Evolutionary conservation across 2,329 filamentous ascomycete genomes (phyloP).

Genomic region (Aspergillus latus): DNA sequence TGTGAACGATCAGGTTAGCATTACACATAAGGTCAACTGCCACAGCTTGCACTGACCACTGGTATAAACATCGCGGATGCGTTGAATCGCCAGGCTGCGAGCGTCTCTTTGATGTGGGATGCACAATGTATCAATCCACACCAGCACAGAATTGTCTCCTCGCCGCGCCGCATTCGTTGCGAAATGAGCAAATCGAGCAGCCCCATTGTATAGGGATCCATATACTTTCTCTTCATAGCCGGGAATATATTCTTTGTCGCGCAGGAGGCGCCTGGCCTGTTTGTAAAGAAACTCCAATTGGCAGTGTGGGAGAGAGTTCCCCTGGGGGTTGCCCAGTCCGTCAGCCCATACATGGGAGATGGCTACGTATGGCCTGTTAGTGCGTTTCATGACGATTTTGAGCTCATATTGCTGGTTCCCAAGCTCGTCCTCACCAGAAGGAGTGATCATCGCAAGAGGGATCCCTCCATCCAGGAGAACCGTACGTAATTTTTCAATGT

Average conservation of each 20-base stretch:
- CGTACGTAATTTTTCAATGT: background rate
- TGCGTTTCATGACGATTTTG: background rate
- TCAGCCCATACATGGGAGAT: constrained; percentile 4
- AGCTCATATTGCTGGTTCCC: background rate
- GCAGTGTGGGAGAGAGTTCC: background rate
- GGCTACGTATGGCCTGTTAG: background rate
- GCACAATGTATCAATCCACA: constrained; percentile 5
- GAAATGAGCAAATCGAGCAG: background rate
- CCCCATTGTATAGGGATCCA: background rate
- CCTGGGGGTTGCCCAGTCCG: background rate
- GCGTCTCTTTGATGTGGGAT: background rate
- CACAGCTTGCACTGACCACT: background rate
- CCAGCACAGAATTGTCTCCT: background rate
- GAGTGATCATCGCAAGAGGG: background rate
- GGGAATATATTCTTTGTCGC: background rate
- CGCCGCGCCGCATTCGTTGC: background rate
- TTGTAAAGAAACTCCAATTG: background rate
- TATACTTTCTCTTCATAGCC: background rate
- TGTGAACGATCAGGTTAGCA: background rate
- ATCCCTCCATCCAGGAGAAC: background rate
- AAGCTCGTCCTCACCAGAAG: background rate
- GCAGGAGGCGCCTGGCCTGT: background rate
- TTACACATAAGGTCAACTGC: background rate
- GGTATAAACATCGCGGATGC: constrained; percentile 4
- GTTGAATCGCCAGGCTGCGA: background rate